phyloP scores from a whole-genome alignment of 2,329 filamentous ascomycete genomes.

The Hypomyces perniciosus region DNA sequence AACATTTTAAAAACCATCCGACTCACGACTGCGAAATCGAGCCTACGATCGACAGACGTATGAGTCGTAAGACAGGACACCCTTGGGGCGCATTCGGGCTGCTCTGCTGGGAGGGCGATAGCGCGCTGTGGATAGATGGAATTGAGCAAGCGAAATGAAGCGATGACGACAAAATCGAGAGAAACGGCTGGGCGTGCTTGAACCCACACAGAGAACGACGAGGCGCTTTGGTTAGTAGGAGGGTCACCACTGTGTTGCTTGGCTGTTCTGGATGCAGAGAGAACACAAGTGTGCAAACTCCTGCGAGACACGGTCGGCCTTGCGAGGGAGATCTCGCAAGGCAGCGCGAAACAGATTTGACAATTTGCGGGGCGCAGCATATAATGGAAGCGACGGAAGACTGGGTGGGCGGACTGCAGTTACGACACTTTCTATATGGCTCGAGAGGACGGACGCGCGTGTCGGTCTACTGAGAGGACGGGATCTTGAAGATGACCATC shows the following conservation, averaged over 20 bases:
- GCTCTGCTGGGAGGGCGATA: not conserved
- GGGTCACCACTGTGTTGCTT: not conserved
- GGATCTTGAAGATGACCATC: not conserved
- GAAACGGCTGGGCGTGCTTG: not conserved
- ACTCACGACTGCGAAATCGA: not conserved
- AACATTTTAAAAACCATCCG: not conserved
- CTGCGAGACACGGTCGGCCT: not conserved
- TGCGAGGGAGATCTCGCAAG: not conserved
- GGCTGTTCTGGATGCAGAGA: not conserved
- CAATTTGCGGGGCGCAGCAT: not conserved
- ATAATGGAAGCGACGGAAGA: not conserved
- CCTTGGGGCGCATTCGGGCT: not conserved
- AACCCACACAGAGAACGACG: not conserved
- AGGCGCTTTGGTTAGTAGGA: not conserved
- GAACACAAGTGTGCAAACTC: not conserved
- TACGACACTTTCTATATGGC: conserved; percentile 1
- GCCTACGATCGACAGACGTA: not conserved
- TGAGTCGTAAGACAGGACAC: not conserved
- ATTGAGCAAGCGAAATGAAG: not conserved
- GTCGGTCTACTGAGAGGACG: not conserved
- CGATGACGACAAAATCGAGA: not conserved
- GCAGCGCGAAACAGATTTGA: not conserved
- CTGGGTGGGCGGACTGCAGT: not conserved
- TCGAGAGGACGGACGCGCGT: not conserved
- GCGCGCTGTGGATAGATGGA: not conserved